Evolutionary conservation across 1,284 basidiomycete genomes (phyloP).

Genomic region (Pseudozyma sp.): DNA sequence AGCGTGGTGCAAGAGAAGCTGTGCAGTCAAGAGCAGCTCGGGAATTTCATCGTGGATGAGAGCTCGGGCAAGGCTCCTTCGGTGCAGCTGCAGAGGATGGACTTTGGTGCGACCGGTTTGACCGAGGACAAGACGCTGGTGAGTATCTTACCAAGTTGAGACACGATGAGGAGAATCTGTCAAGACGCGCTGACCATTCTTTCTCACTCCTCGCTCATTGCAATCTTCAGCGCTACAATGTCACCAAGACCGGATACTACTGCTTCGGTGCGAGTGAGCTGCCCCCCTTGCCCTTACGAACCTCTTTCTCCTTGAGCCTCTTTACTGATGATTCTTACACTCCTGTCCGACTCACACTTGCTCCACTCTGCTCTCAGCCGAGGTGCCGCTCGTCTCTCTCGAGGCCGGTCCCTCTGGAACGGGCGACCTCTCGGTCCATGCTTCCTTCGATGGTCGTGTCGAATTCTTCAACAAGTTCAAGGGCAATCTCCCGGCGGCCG

Average conservation of each 20-base stretch:
- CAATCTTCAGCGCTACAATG: conserved; percentile 73
- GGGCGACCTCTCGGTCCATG: conserved; percentile 71
- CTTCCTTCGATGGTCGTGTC: conserved; percentile 83
- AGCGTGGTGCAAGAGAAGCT: conserved; percentile 41
- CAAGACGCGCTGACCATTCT: neutral
- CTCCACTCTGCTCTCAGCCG: conserved; percentile 72
- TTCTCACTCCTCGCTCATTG: neutral
- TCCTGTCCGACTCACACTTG: neutral
- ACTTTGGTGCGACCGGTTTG: conserved; percentile 42
- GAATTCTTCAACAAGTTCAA: conserved; percentile 89
- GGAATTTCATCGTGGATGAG: conserved; percentile 60
- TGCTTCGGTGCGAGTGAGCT: conserved; percentile 79
- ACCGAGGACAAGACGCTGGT: conserved; percentile 29
- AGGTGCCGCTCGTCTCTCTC: conserved; percentile 82
- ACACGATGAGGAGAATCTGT: neutral
- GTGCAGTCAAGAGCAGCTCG: conserved; percentile 53
- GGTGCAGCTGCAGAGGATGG: conserved; percentile 48
- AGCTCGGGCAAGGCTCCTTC: conserved; percentile 26
- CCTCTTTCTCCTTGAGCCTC: neutral
- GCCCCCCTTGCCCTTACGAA: conserved; percentile 9
- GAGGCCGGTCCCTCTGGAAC: conserved; percentile 39
- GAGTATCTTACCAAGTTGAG: conserved; percentile 1
- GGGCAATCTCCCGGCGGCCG: conserved; percentile 88
- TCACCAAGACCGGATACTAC: conserved; percentile 92
- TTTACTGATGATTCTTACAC: neutral